A percentile compares a stretch with the other conserved stretches of the same genome.
Conservation (phyloP, 495 filamentous ascomycete genomes). For the Cercophora samala region DNA sequence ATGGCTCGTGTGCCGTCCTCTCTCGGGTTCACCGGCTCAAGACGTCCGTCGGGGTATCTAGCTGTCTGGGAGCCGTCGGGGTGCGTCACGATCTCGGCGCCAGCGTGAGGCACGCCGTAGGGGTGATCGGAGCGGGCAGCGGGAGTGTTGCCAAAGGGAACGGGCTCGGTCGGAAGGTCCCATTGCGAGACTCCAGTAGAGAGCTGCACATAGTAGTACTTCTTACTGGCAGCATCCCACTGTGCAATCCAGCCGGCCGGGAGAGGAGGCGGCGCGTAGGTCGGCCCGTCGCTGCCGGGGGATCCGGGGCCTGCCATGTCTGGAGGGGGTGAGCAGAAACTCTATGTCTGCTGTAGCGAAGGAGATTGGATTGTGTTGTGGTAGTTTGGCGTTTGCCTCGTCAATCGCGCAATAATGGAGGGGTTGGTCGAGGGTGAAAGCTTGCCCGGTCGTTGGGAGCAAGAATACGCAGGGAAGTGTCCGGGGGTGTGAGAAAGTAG, state of each 20-base stretch:
- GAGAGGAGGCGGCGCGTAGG: conserved; percentile 63
- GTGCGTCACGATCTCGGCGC: conserved; percentile 49
- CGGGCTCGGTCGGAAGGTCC: conserved; percentile 69
- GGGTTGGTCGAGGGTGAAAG: not conserved
- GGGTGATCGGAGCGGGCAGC: conserved; percentile 47
- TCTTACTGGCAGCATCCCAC: conserved; percentile 68
- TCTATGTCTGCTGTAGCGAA: not conserved
- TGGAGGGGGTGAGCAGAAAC: not conserved
- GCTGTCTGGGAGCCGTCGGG: conserved; percentile 51
- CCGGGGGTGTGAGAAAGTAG: not conserved
- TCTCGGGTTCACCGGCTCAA: conserved; percentile 46
- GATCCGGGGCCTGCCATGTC: conserved; percentile 50
- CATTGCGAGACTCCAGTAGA: conserved; percentile 73
- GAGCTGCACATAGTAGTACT: conserved; percentile 79
- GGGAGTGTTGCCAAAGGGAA: conserved; percentile 49
- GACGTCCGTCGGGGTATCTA: conserved; percentile 47
- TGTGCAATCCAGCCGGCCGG: conserved; percentile 80
- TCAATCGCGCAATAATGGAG: not conserved
- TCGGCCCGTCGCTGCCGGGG: conserved; percentile 66
- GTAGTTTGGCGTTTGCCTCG: not conserved
- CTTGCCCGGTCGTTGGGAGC: not conserved
- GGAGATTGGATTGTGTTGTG: not conserved
- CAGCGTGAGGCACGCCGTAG: conserved; percentile 44
- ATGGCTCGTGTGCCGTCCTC: conserved; percentile 37
- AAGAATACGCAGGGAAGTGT: not conserved